Conservation (phyloP, 371 early-diverging fungal genomes). For the Catenaria anguillulae region DNA sequence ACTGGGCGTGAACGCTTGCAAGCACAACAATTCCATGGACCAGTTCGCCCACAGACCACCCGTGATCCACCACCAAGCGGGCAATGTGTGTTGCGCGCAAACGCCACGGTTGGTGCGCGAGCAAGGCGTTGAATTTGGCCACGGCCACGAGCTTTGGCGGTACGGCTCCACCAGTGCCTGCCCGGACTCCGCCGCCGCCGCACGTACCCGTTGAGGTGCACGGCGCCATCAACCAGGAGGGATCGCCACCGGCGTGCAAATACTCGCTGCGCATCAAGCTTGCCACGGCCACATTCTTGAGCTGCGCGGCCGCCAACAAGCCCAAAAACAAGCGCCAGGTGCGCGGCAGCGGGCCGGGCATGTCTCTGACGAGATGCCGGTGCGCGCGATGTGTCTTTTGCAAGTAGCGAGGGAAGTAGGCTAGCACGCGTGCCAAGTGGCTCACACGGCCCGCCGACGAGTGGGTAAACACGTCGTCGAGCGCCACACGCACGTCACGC, state of each 20-base stretch:
- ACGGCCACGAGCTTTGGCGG: constrained; percentile 40
- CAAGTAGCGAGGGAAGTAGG: constrained; percentile 47
- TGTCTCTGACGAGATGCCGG: constrained; percentile 24
- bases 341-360: constrained; percentile 36
- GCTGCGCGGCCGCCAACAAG: constrained; percentile 43
- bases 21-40: constrained; percentile 44
- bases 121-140: constrained; percentile 24
- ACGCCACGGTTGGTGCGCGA: constrained; percentile 50
- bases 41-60: constrained; percentile 43
- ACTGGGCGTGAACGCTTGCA: constrained; percentile 38
- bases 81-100: constrained; percentile 28
- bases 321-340: constrained; percentile 44
- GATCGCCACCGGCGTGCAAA: constrained; percentile 41
- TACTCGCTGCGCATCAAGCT: constrained; percentile 37
- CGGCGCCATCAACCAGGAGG: constrained; percentile 33
- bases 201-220: too few species aligned
- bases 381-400: constrained; percentile 33
- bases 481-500: background rate
- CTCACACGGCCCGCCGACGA: constrained; percentile 33
- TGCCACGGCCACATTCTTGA: constrained; percentile 42
- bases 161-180: constrained; percentile 12
- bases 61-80: constrained; percentile 17
- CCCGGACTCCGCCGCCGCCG: constrained; percentile 20
- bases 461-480: background rate
- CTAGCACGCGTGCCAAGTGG: constrained; percentile 37